A percentile compares a stretch with the other conserved stretches of the same genome.
phyloP scores from a whole-genome alignment of 768 basidiomycete species.

The Myochromella boudieri region DNA sequence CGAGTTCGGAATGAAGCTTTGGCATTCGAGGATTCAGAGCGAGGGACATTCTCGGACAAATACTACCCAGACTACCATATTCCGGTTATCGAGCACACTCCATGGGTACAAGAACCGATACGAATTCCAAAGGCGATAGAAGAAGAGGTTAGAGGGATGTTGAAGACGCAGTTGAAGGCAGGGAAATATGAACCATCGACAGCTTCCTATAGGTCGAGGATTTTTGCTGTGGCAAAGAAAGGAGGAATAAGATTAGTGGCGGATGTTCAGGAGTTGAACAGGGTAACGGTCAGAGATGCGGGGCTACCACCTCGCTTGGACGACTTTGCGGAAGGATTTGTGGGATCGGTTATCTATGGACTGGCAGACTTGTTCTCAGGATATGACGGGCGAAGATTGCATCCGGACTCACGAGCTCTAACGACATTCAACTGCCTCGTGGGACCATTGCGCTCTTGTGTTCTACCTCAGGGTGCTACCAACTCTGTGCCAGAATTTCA shows the following conservation, averaged over 20 bases:
- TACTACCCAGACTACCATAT: slow-evolving; percentile 33
- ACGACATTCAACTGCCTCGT: slow-evolving; percentile 31
- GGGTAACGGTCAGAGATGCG: slow-evolving; percentile 2
- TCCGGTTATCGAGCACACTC: slow-evolving; percentile 29
- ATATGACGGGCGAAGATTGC: slow-evolving; percentile 17
- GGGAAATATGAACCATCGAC: slow-evolving; percentile 23
- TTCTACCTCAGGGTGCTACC: slow-evolving; percentile 32
- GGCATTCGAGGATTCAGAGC: slow-evolving; percentile 21
- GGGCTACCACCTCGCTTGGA: slow-evolving; percentile 3
- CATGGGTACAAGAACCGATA: slow-evolving; percentile 30
- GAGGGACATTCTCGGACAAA: slow-evolving; percentile 27
- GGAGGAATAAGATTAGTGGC: slow-evolving; percentile 29
- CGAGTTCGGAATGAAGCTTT: slow-evolving; percentile 13
- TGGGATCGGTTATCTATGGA: slow-evolving; percentile 2
- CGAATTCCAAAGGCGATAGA: slow-evolving; percentile 24
- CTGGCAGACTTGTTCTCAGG: slow-evolving; percentile 12
- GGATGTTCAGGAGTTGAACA: slow-evolving; percentile 31
- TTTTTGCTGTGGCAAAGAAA: slow-evolving; percentile 27
- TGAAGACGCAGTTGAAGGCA: slow-evolving; percentile 15
- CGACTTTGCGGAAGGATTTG: slow-evolving; percentile 12
- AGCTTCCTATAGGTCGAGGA: slow-evolving; percentile 20
- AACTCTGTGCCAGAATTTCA: slow-evolving; percentile 35
- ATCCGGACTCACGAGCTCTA: slow-evolving; percentile 25
- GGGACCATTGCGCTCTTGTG: slow-evolving; percentile 20
- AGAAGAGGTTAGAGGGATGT: slow-evolving; percentile 19